phyloP scores from a whole-genome alignment of 352 stramenopile species.

The Pythium folliculosum region DNA sequence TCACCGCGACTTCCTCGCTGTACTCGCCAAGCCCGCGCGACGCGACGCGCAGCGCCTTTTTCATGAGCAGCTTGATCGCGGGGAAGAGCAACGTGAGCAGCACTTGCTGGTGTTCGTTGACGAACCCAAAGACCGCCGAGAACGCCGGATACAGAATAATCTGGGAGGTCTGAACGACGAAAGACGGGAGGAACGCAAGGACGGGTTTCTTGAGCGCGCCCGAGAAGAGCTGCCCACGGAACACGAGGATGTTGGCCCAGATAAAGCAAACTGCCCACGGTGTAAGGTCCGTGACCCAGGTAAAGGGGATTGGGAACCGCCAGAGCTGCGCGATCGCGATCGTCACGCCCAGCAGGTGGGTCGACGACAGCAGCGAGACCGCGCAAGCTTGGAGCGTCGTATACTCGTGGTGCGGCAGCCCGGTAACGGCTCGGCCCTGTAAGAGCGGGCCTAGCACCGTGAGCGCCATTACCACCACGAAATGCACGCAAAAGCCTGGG shows the following conservation, averaged over 20 bases:
- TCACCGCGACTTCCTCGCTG: slow-evolving; percentile 13
- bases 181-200: slow-evolving; percentile 4
- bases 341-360: not conserved
- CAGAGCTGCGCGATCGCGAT: slow-evolving; percentile 2
- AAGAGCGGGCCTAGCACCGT: not conserved
- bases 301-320: slow-evolving; percentile 22
- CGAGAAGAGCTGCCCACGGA: not conserved
- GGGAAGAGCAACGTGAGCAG: slow-evolving; percentile 3
- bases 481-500: slow-evolving; percentile 6
- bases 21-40: not conserved
- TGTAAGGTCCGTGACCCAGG: slow-evolving; percentile 1
- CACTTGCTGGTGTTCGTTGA: slow-evolving; percentile 2
- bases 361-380: slow-evolving; percentile 1
- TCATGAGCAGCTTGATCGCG: slow-evolving; percentile 8
- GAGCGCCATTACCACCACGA: slow-evolving; percentile 4
- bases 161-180: slow-evolving; percentile 17
- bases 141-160: slow-evolving; percentile 18
- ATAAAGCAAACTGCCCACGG: not conserved
- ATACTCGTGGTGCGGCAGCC: not conserved
- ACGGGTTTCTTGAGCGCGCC: not conserved
- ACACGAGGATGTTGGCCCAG: slow-evolving; percentile 2
- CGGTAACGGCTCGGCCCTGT: not conserved
- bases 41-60: not conserved
- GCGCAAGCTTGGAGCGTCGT: not conserved
- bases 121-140: slow-evolving; percentile 3